Evolutionary conservation across 2,329 filamentous ascomycete genomes (phyloP).

Genomic region (Didymella exigua): DNA sequence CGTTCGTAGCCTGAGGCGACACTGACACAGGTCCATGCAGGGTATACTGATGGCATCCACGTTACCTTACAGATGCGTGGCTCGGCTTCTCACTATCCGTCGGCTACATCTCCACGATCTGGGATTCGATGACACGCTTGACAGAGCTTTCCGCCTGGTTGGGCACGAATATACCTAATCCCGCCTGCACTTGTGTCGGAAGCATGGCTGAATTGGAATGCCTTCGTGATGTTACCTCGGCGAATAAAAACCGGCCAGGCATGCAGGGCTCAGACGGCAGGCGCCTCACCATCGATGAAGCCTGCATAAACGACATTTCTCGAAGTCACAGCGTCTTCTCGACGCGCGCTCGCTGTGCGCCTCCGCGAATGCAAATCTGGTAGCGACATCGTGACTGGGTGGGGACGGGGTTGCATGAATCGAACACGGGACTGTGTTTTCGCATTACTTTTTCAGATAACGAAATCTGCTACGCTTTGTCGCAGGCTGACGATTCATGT

Average conservation of each 20-base stretch:
- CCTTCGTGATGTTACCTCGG: slow-evolving; percentile 33
- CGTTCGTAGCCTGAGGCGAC: slow-evolving; percentile 21
- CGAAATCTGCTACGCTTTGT: slow-evolving; percentile 1
- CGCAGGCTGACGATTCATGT: slow-evolving; percentile 4
- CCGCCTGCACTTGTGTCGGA: slow-evolving; percentile 25
- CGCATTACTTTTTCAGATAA: slow-evolving; percentile 8
- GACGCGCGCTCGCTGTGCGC: slow-evolving; percentile 12
- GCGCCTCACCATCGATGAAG: slow-evolving; percentile 36
- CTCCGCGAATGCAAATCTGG: slow-evolving; percentile 6
- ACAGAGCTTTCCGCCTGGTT: slow-evolving; percentile 27
- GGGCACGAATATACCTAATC: slow-evolving; percentile 29
- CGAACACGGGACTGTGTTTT: slow-evolving; percentile 18
- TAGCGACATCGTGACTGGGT: slow-evolving; percentile 9
- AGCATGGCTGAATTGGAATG: slow-evolving; percentile 27
- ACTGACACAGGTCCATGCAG: slow-evolving; percentile 20
- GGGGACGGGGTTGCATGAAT: slow-evolving; percentile 27
- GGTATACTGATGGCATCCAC: slow-evolving; percentile 1
- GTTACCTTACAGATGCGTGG: slow-evolving; percentile 2
- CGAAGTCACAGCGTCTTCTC: slow-evolving; percentile 24
- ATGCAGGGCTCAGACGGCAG: slow-evolving; percentile 37
- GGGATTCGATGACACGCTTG: slow-evolving; percentile 30
- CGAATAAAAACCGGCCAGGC: slow-evolving; percentile 29
- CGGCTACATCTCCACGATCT: slow-evolving; percentile 30
- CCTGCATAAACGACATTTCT: slow-evolving; percentile 36
- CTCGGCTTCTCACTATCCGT: slow-evolving; percentile 13